Evolutionary conservation across 1,139 yeast species (phyloP).

Genomic region (Taphrina wiesneri): DNA sequence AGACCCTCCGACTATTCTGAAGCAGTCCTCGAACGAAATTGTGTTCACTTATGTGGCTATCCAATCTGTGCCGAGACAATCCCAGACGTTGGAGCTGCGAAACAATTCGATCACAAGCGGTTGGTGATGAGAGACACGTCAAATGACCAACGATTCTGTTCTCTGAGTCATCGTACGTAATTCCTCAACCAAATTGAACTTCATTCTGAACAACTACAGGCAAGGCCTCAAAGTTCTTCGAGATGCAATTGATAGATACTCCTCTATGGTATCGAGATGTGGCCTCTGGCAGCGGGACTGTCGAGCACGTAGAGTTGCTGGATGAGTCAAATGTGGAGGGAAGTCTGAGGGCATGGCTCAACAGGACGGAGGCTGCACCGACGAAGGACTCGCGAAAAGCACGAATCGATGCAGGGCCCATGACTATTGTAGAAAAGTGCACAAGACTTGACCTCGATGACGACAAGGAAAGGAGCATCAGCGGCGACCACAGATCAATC

Average conservation of each 20-base stretch:
- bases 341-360: neutral
- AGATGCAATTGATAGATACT: conserved; percentile 4
- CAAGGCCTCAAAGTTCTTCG: conserved; percentile 1
- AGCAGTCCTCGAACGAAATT: neutral
- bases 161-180: neutral
- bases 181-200: neutral
- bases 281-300: neutral
- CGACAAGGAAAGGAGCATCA: neutral
- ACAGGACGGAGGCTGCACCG: neutral
- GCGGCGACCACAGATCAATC: neutral
- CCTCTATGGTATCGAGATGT: neutral
- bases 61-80: neutral
- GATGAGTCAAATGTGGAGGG: neutral
- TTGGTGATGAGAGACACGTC: neutral
- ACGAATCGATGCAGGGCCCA: neutral
- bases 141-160: neutral
- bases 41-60: conserved; percentile 3
- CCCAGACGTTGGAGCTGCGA: neutral
- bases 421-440: neutral
- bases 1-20: neutral
- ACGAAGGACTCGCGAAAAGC: neutral
- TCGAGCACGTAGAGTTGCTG: neutral
- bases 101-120: neutral
- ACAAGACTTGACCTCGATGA: neutral
- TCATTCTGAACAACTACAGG: no score